A percentile compares a stretch with the other conserved stretches of the same genome.
Evolutionary conservation across 2,329 filamentous ascomycete species (phyloP).

Genomic region (Sphaerulina musiva): DNA sequence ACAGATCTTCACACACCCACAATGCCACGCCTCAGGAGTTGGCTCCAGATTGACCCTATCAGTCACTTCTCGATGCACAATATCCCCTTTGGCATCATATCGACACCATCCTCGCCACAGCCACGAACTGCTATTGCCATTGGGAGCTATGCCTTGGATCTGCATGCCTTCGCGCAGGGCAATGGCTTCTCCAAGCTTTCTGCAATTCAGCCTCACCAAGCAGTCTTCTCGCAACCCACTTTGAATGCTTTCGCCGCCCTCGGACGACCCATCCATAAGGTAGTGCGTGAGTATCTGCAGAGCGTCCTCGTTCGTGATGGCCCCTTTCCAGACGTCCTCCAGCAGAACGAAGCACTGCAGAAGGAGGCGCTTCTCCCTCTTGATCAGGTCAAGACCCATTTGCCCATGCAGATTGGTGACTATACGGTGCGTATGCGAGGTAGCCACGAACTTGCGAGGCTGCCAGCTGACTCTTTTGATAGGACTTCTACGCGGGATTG

Average conservation of each 20-base stretch:
- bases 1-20: neutral
- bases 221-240: slow-evolving; percentile 58
- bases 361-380: slow-evolving; percentile 54
- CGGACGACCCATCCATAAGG: slow-evolving; percentile 59
- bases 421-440: slow-evolving; percentile 43
- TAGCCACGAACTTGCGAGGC: neutral
- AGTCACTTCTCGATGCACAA: slow-evolving; percentile 72
- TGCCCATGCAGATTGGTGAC: slow-evolving; percentile 73
- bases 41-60: slow-evolving; percentile 53
- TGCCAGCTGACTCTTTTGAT: slow-evolving; percentile 31
- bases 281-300: slow-evolving; percentile 65
- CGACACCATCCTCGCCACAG: slow-evolving; percentile 49
- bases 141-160: slow-evolving; percentile 64
- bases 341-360: slow-evolving; percentile 54
- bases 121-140: slow-evolving; percentile 65
- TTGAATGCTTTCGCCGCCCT: slow-evolving; percentile 69
- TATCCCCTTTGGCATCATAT: slow-evolving; percentile 78
- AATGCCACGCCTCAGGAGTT: slow-evolving; percentile 43
- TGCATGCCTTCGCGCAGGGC: slow-evolving; percentile 54
- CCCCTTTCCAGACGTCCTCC: slow-evolving; percentile 54
- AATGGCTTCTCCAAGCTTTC: slow-evolving; percentile 56
- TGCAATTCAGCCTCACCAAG: slow-evolving; percentile 50
- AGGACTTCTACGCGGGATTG: slow-evolving; percentile 75
- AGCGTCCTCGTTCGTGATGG: slow-evolving; percentile 57
- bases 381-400: slow-evolving; percentile 55